These are phyloP conservation scores for Ogataea sp. DNA, from an alignment of 805 yeast species.

Conservation along the genomic window DNA sequence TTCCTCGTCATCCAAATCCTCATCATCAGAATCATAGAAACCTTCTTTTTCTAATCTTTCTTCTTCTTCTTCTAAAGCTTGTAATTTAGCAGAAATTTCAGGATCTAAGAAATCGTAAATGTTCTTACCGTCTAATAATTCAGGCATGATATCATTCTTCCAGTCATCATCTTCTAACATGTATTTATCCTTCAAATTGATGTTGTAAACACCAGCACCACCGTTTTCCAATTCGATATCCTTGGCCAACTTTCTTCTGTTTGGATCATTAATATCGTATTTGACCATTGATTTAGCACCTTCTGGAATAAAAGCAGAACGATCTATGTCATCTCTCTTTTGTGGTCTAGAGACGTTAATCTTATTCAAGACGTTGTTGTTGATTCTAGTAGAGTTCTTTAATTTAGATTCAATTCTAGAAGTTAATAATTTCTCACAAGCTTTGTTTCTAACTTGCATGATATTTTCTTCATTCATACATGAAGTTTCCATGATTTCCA, in stretches of 20 bases:
- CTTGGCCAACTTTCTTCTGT: conserved; percentile 72
- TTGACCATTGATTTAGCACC: conserved; percentile 50
- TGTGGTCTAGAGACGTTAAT: conserved; percentile 92
- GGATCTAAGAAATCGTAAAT: conserved; percentile 97
- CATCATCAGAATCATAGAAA: conserved; percentile 84
- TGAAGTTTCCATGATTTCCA: conserved; percentile 87
- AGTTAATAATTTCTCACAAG: conserved; percentile 93
- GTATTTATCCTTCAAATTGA: conserved; percentile 88
- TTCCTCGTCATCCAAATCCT: conserved; percentile 48
- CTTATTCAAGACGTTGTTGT: conserved; percentile 82
- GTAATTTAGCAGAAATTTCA: conserved; percentile 86
- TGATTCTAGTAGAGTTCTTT: conserved; percentile 85
- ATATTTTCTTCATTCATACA: conserved; percentile 92
- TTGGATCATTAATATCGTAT: conserved; percentile 74
- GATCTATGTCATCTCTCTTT: conserved; percentile 75
- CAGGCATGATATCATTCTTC: conserved; percentile 98
- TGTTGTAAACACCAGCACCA: conserved; percentile 97
- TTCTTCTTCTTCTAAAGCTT: conserved; percentile 95
- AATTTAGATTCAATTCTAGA: conserved; percentile 95
- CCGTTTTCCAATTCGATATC: conserved; percentile 94
- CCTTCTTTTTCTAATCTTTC: conserved; percentile 91
- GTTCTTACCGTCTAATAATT: conserved; percentile 89
- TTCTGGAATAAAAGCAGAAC: conserved; percentile 81
- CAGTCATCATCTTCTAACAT: conserved; percentile 92
- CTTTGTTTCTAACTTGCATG: conserved; percentile 92